Conservation (phyloP, 129 eudicot species). For the Flaveria brownii region DNA sequence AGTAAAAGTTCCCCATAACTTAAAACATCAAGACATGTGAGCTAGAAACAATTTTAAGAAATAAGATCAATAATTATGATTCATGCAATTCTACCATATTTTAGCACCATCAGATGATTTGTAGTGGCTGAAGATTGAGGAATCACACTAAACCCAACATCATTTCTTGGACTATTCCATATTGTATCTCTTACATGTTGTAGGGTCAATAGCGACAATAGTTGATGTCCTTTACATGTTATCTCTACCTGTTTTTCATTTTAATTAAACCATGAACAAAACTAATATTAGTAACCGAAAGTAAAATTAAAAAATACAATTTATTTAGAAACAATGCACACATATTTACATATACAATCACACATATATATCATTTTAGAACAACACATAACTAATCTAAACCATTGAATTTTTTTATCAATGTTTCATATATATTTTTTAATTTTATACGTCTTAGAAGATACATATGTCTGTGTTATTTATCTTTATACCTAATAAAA, state of each 20-base stretch:
- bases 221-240: constrained; percentile 83
- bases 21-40: constrained; percentile 27
- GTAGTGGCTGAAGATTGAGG: constrained; percentile 36
- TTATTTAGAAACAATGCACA: too few relatives aligned
- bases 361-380: too few relatives aligned
- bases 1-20: constrained; percentile 34
- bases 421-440: too few relatives aligned
- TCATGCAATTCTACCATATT: constrained; percentile 47
- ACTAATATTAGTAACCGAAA: background rate
- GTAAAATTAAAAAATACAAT: too few relatives aligned
- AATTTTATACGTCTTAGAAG: too few relatives aligned
- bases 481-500: too few relatives aligned
- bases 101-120: constrained; percentile 58
- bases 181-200: constrained; percentile 76
- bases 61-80: background rate
- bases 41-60: constrained; percentile 22
- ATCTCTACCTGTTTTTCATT: constrained; percentile 60
- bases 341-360: too few relatives aligned
- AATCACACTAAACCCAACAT: constrained; percentile 28
- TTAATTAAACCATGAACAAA: constrained; percentile 3
- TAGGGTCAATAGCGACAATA: constrained; percentile 58
- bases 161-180: constrained; percentile 50
- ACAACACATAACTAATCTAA: too few relatives aligned
- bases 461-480: too few relatives aligned
- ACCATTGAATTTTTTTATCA: too few relatives aligned